Evolutionary conservation across 2,329 filamentous ascomycete species (phyloP).

Genomic region (Hypoxylon sp.): DNA sequence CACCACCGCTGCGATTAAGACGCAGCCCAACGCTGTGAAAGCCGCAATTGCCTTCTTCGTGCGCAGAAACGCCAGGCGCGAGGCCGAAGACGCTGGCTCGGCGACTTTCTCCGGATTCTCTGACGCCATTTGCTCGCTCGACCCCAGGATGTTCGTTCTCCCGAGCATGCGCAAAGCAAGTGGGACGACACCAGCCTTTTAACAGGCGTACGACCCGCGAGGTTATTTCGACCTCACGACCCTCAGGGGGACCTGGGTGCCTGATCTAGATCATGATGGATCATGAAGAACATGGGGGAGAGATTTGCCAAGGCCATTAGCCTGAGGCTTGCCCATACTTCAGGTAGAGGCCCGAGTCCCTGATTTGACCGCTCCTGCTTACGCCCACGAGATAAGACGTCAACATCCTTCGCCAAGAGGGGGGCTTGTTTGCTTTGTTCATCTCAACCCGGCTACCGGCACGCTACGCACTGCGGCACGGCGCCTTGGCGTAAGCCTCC

Average conservation of each 20-base stretch:
- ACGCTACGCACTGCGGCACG: constrained; percentile 18
- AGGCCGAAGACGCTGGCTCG: constrained; percentile 14
- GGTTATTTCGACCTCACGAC: constrained; percentile 23
- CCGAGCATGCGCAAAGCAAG: constrained; percentile 8
- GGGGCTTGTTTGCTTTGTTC: constrained; percentile 17
- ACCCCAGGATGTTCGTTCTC: constrained; percentile 3
- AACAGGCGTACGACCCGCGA: constrained; percentile 7
- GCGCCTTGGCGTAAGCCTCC: constrained; percentile 1
- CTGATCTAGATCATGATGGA: constrained; percentile 12
- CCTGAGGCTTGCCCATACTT: constrained; percentile 6
- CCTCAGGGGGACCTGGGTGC: neutral
- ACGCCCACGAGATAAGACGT: constrained; percentile 19
- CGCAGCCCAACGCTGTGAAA: constrained; percentile 17
- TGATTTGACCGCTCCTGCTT: constrained; percentile 31
- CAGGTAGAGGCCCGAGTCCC: constrained; percentile 10
- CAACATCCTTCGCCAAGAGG: constrained; percentile 32
- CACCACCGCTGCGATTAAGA: constrained; percentile 26
- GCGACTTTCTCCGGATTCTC: constrained; percentile 30
- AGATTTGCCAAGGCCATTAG: constrained; percentile 40
- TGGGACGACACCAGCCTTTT: neutral
- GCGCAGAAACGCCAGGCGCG: constrained; percentile 28
- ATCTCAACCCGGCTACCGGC: constrained; percentile 34
- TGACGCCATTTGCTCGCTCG: constrained; percentile 21
- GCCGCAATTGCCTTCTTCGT: constrained; percentile 38
- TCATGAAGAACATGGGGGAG: constrained; percentile 1